Base-by-base conservation (phyloP, 805 yeast genomes). In the Lipomyces starkeyi region DNA sequence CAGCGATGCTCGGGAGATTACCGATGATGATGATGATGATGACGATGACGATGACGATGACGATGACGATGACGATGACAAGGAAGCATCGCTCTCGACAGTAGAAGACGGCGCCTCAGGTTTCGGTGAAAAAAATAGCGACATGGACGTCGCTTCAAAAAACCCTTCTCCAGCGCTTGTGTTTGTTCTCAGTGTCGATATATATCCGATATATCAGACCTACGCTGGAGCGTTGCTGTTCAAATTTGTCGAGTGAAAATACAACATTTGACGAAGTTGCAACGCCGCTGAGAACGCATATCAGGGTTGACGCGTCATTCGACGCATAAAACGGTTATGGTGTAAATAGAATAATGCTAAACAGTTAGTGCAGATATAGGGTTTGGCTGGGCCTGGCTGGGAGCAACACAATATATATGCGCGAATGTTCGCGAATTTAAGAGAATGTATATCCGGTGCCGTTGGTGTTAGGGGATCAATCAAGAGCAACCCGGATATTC, bases 121-220 rank as follows among this genome's bases (percentile, higher is more conserved):
- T 17, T 43, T 43, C 22, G 49, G 20, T n/a, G 49, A 43, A 7
- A 43, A 17, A 43, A 43, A 17, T 17, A 43, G 49, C 22, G 49
- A 43, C 49, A 43, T 43, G 20, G 49, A 43, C 49, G 49, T 43
- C 49, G 49, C 49, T 6, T 43, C 22, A 43, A 43, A n/a, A 43
- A 43, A 7, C 7, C 49, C 11, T 43, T n/a, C 22, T 43, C 49
- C 49, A 43, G 22, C 49, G 22, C 40, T 37, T 35, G 13, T 37
- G 3, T 11, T 37, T 11, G 5, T 11, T 37, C 14, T 37, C 14
- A 37, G 14, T 5, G 40, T 37, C 40, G 13, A 29, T 29, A 29
- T 29, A 29, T 29, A 5, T 29, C 32, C 32, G 32, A 29, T 29
- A 29, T 29, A 29, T 29, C 32, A 5, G 32, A 29, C 32, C 32